phyloP scores from a whole-genome alignment of 2,329 filamentous ascomycete genomes.

The Drechslera avenae region DNA sequence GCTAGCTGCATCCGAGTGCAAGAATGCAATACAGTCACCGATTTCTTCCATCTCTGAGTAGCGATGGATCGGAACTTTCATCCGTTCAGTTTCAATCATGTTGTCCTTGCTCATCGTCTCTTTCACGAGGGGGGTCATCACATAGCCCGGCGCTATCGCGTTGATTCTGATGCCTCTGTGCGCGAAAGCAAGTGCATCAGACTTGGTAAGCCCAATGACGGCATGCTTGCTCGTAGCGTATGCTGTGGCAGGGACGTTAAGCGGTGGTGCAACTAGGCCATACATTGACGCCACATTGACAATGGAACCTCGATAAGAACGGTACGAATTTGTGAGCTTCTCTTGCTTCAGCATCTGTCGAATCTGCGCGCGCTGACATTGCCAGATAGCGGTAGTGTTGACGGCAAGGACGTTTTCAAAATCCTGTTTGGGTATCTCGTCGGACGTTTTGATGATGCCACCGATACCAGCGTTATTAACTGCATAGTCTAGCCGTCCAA shows the following conservation, averaged over 20 bases:
- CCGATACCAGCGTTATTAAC: constrained; percentile 62
- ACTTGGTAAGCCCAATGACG: constrained; percentile 60
- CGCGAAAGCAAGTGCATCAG: constrained; percentile 61
- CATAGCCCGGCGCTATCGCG: constrained; percentile 62
- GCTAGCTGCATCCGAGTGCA: constrained; percentile 72
- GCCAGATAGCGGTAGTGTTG: constrained; percentile 63
- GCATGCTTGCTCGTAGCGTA: constrained; percentile 62
- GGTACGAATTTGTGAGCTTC: constrained; percentile 29
- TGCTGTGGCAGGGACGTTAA: constrained; percentile 50
- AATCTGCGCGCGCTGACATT: constrained; percentile 62
- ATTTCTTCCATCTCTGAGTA: constrained; percentile 66
- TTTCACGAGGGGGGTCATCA: constrained; percentile 50
- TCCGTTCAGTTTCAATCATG: constrained; percentile 44
- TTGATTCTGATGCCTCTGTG: constrained; percentile 62
- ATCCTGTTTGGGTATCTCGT: constrained; percentile 54
- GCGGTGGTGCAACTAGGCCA: constrained; percentile 51
- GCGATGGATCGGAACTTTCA: constrained; percentile 54
- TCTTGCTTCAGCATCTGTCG: constrained; percentile 59
- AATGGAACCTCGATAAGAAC: constrained; percentile 56
- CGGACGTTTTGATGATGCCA: constrained; percentile 51
- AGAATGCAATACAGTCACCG: constrained; percentile 71
- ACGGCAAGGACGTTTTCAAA: constrained; percentile 59
- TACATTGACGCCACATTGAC: constrained; percentile 62
- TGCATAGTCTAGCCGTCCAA: constrained; percentile 61
- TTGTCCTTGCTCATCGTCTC: constrained; percentile 29